Conservation (phyloP, 768 basidiomycete species). For the Kondoa subrosea region DNA sequence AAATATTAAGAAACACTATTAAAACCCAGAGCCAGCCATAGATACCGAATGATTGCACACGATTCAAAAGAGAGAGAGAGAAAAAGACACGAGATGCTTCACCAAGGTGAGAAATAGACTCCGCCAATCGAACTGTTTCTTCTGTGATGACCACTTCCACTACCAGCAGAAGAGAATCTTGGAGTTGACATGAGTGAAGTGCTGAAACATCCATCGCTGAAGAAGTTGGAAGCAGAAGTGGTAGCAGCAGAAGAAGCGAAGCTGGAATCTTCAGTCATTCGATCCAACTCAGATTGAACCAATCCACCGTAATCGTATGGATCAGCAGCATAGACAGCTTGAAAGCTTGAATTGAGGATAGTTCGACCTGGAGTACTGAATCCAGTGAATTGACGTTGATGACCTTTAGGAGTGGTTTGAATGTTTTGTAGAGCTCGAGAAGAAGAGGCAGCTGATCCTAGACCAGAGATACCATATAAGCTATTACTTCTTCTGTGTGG, state of each 20-base stretch:
- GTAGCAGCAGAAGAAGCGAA: too few relatives aligned
- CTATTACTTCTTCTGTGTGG: background rate
- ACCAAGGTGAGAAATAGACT: too few relatives aligned
- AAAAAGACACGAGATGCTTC: too few relatives aligned
- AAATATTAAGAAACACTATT: too few relatives aligned
- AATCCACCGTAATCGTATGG: slow-evolving; percentile 7
- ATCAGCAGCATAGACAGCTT: background rate
- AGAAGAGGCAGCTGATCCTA: background rate
- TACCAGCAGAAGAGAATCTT: too few relatives aligned
- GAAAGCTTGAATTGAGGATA: background rate
- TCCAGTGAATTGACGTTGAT: background rate
- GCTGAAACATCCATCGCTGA: background rate
- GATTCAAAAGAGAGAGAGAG: too few relatives aligned
- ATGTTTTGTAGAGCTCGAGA: background rate
- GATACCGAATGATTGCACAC: too few relatives aligned
- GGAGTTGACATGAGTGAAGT: too few relatives aligned
- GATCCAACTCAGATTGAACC: background rate
- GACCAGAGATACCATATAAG: background rate
- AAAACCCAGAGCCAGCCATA: too few relatives aligned
- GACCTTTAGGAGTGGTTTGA: background rate
- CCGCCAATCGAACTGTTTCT: too few relatives aligned
- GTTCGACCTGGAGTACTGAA: slow-evolving; percentile 8
- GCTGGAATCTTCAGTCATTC: background rate
- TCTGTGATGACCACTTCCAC: too few relatives aligned
- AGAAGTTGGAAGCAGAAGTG: background rate